Conservation (phyloP, 2,329 filamentous ascomycete genomes). For the Curvularia eragrostidis region DNA sequence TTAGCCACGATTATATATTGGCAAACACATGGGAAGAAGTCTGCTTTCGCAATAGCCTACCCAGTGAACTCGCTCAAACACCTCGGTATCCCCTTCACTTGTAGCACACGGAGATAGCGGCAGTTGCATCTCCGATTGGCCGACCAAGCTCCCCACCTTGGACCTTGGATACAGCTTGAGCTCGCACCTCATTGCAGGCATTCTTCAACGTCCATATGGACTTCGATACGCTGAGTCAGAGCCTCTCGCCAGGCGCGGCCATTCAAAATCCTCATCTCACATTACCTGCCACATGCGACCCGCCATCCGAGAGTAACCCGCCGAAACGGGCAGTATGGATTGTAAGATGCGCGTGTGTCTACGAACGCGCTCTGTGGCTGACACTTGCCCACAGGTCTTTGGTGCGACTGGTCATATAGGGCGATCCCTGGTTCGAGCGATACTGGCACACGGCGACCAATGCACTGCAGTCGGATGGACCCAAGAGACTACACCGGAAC, state of each 20-base stretch:
- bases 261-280: conserved; percentile 56
- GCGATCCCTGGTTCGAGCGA: conserved; percentile 83
- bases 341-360: conserved; percentile 57
- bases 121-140: conserved; percentile 41
- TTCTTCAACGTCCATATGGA: conserved; percentile 37
- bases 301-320: conserved; percentile 73
- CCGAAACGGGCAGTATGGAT: conserved; percentile 86
- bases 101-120: conserved; percentile 21
- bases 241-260: conserved; percentile 47
- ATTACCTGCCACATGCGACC: conserved; percentile 85
- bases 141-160: conserved; percentile 31
- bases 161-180: conserved; percentile 24
- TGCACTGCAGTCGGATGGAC: conserved; percentile 87
- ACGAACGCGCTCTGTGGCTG: neutral
- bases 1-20: neutral
- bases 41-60: neutral
- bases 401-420: conserved; percentile 98
- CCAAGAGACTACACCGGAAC: conserved; percentile 74
- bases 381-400: conserved; percentile 67
- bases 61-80: neutral
- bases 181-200: conserved; percentile 17
- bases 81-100: conserved; percentile 12
- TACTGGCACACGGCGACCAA: conserved; percentile 78
- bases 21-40: neutral
- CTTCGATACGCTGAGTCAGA: conserved; percentile 45